Evolutionary conservation across 495 filamentous ascomycete species (phyloP), one percentile per base, ranked within the genome.

Genomic region (Annulohypoxylon nitens): DNA sequence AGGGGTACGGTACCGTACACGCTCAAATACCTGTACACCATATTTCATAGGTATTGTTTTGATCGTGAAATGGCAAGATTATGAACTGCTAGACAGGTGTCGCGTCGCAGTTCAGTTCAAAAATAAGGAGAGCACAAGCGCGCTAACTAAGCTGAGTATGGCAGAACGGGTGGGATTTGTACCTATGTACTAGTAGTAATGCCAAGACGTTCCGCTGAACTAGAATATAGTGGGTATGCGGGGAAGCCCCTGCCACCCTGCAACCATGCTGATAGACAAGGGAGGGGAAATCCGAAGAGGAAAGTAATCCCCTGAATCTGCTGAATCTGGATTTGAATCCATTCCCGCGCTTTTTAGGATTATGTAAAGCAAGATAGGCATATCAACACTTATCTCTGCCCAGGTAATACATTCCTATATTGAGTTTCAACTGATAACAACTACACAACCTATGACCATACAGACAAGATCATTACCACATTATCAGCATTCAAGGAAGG

Each of bases 321-420:
- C n/a, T n/a, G n/a, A n/a, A n/a, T n/a, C n/a, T n/a, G n/a, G n/a
- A n/a, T n/a, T n/a, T n/a, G 37, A n/a, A 11, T 14, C 12, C 39
- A 43, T 14, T 11, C 39, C 4, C 4, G 16, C 39, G 39, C 39
- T 0, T 1, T 4, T 43, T 14, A 1, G 10, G 12, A 11, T 43
- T 43, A 43, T 9, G 37, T 41, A 41, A 41, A 3, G 10, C 10
- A 12, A 41, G 12, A n/a, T 43, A 43, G 39, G 39, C 12, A 43
- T 43, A 43, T 43, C 39, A 2, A 2, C 14, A 43, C 39, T 43
- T 43, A 43, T 43, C 39, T 43, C n/a, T 14, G 10, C 14, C 12
- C 39, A n/a, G 39, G 39, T 43, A n/a, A 43, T 43, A n/a, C 39
- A n/a, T 43, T 43, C 39, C 39, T n/a, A 43, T 43, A 43, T n/a